A percentile compares a stretch with the other conserved stretches of the same genome.
phyloP scores from a whole-genome alignment of 345 rosid species.

The Euphorbia lathyris region DNA sequence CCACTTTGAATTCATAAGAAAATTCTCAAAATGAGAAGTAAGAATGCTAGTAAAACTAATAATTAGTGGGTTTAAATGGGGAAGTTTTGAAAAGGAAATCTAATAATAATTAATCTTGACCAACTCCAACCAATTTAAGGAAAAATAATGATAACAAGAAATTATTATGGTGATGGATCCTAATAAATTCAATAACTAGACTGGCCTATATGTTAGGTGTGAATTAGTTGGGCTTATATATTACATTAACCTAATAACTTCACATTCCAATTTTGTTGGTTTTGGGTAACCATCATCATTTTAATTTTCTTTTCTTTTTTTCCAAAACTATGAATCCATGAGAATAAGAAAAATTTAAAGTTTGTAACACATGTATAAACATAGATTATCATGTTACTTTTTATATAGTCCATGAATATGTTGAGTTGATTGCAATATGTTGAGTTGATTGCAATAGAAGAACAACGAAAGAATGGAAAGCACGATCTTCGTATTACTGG shows the following conservation, averaged over 20 bases:
- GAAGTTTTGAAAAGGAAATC: background rate
- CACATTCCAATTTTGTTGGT: conserved; percentile 6
- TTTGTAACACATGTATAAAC: too few species aligned
- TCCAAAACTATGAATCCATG: background rate
- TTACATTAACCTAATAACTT: background rate
- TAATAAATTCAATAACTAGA: background rate
- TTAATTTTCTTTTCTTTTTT: background rate
- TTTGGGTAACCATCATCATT: background rate
- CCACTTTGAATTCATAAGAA: too few species aligned
- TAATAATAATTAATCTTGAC: background rate
- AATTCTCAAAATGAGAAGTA: background rate
- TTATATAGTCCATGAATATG: too few species aligned
- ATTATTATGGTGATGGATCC: background rate
- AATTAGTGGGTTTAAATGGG: background rate
- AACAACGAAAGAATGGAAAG: too few species aligned
- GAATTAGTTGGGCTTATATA: conserved; percentile 6
- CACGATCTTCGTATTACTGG: too few species aligned
- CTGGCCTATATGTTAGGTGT: conserved; percentile 11
- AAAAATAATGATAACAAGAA: background rate
- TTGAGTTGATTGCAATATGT: too few species aligned
- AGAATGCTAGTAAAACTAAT: background rate
- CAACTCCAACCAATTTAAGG: conserved; percentile 2
- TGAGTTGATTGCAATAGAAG: too few species aligned
- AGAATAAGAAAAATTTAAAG: background rate
- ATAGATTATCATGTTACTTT: too few species aligned